These are phyloP conservation scores for Xylariaceae sp. DNA, from an alignment of 2,329 filamentous ascomycete genomes.

Conservation along the genomic window DNA sequence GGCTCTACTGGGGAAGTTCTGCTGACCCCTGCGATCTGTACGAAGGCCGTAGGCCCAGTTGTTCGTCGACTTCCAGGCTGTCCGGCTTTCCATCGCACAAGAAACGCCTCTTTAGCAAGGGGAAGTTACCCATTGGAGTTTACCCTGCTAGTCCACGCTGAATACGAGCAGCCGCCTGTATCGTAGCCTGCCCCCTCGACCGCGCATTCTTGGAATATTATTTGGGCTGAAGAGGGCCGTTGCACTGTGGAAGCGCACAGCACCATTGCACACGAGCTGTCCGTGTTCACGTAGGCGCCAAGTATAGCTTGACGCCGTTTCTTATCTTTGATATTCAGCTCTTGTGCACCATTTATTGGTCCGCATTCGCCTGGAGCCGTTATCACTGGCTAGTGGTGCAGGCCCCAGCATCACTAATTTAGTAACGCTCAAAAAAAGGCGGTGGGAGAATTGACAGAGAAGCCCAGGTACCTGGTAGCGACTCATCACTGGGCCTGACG, in stretches of 20 bases:
- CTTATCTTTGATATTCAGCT: slow-evolving; percentile 36
- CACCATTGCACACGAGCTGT: slow-evolving; percentile 37
- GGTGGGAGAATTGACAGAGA: slow-evolving; percentile 36
- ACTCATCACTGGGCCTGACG: slow-evolving; percentile 30
- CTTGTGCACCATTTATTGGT: slow-evolving; percentile 39
- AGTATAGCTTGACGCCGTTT: slow-evolving; percentile 38
- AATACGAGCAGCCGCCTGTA: slow-evolving; percentile 45
- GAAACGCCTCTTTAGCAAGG: slow-evolving; percentile 44
- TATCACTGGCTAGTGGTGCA: slow-evolving; percentile 39
- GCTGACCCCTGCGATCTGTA: slow-evolving; percentile 40
- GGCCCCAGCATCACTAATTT: slow-evolving; percentile 32
- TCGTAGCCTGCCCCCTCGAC: slow-evolving; percentile 35
- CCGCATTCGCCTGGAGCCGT: slow-evolving; percentile 36
- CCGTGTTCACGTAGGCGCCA: slow-evolving; percentile 39
- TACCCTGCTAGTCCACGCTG: slow-evolving; percentile 37
- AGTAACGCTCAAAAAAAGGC: slow-evolving; percentile 35
- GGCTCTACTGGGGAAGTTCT: slow-evolving; percentile 35
- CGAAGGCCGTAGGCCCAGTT: slow-evolving; percentile 41
- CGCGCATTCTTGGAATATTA: slow-evolving; percentile 34
- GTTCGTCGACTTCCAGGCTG: slow-evolving; percentile 37
- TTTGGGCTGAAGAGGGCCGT: slow-evolving; percentile 39
- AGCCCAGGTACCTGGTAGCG: slow-evolving; percentile 34
- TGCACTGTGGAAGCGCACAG: slow-evolving; percentile 44
- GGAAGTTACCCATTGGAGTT: slow-evolving; percentile 45
- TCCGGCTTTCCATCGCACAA: slow-evolving; percentile 42